Evolutionary conservation across 2,329 filamentous ascomycete species (phyloP).

Genomic region (Plectosphaerella sp.): DNA sequence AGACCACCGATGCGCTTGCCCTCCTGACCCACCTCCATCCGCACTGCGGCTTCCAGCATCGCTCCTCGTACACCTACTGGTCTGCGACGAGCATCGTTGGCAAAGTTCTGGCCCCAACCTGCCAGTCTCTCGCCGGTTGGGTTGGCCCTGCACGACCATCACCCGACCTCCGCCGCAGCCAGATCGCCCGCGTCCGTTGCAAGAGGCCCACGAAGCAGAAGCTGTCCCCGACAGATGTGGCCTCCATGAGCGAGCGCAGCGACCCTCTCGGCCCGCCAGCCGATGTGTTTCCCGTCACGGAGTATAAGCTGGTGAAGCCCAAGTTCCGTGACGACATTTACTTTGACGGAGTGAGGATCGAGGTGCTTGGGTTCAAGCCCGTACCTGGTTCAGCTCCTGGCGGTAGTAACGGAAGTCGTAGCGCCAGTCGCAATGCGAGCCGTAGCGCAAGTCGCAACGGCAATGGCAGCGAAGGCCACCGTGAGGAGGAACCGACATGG

Average conservation of each 20-base stretch:
- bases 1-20: slow-evolving; percentile 59
- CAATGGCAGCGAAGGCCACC: slow-evolving; percentile 5
- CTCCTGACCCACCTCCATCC: slow-evolving; percentile 65
- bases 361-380: slow-evolving; percentile 58
- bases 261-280: slow-evolving; percentile 64
- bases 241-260: slow-evolving; percentile 62
- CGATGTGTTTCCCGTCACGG: slow-evolving; percentile 58
- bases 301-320: slow-evolving; percentile 60
- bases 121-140: slow-evolving; percentile 68
- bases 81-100: slow-evolving; percentile 67
- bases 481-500: slow-evolving; percentile 32
- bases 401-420: neutral
- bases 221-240: slow-evolving; percentile 55
- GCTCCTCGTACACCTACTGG: slow-evolving; percentile 72
- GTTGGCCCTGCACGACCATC: slow-evolving; percentile 68
- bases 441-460: neutral
- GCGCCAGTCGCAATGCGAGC: neutral
- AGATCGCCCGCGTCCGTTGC: slow-evolving; percentile 66
- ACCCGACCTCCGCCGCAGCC: slow-evolving; percentile 59
- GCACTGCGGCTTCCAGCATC: slow-evolving; percentile 71
- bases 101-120: slow-evolving; percentile 70
- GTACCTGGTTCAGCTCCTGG: slow-evolving; percentile 19
- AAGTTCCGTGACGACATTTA: slow-evolving; percentile 50
- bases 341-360: slow-evolving; percentile 61
- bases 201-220: slow-evolving; percentile 47